Evolutionary conservation across 2,329 filamentous ascomycete species (phyloP), one percentile per base, ranked within the genome.

Genomic region (Aspergillus neotritici): DNA sequence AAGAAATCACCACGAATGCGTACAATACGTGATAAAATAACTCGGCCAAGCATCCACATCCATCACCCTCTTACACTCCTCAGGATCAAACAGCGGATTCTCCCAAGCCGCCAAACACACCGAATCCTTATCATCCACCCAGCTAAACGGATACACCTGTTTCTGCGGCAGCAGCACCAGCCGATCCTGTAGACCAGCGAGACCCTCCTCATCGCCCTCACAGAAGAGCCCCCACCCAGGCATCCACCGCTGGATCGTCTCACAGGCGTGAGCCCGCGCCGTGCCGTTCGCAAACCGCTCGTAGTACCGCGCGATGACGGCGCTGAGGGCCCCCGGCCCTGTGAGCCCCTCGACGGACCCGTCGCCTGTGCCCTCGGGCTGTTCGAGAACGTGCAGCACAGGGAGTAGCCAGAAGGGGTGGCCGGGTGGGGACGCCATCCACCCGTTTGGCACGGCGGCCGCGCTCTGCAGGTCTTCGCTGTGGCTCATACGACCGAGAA

Each of bases 1-100:
- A n/a, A 9, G 15, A 37, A 36, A 32, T 44, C 40, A 54, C 52
- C 52, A 54, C 3, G 50, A 46, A 46, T 54, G 52, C 10, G 52
- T 54, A 43, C 52, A 54, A 33, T 54, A 54, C 3, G 52, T 54
- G 40, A 54, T 54, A 16, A 54, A 54, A 34, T 54, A 54, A 37
- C 52, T 54, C 15, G 52, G 52, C 52, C 52, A 54, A n/a, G 44
- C 50, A 6, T 54, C 52, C 31, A 54, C 46, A 33, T 48, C 41
- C 41, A 54, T 51, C 11, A 44, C 11, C 14, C 44, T 14, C 31
- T 54, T 54, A 33, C 52, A 54, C 37, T 39, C 43, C 25, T 51
- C 52, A 1, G 52, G 40, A 42, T 54, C 44, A 33, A 54, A 54
- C 7, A 37, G 14, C n/a, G 44, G 38, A n/a, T 53, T 53, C 11